Base-by-base conservation (phyloP, 1,284 basidiomycete genomes). In the Farysia itapuensis region DNA sequence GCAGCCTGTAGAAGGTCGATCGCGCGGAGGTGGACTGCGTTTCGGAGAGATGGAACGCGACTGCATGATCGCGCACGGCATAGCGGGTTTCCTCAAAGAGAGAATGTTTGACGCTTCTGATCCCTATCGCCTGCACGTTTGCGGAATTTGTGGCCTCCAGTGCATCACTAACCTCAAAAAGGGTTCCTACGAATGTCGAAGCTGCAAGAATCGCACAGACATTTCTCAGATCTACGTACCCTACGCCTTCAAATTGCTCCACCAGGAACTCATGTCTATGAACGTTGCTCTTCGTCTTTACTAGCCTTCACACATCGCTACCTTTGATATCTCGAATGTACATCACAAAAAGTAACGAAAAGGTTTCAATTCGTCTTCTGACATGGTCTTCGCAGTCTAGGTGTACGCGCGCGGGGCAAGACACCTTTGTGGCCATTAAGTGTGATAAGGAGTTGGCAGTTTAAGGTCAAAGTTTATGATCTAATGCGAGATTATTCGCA, bases 41-140 rank as follows among this genome's bases (percentile, higher is more conserved):
- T 98, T 99, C 83, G 95, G 94, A 82, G 95, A 99, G 83, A 99
- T 99, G 95, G 94, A 99, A 78, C 89, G 90, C 78, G 93, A 97
- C 84, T 98, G 94, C 79, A 98, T 99, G 95, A 96, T 99, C 61
- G 95, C 94, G 28, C 95, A 99, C 81, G 95, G 95, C 78, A 93
- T 97, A 64, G 94, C 95, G 26, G 89, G 85, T 3, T 99, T 99
- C 85, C 79, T 98, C 78, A 69, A 77, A 68, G 78, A 70, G 63
- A 58, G 74, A 32, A 74, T 75, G 72, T 75, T 70, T 44, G 72
- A 74, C 36, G 72, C 64, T 3, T 66, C 61, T 35, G 74, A 75
- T 37, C 70, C 74, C 14, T 75, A 74, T 56, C 64, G 69, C 14
- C 51, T 75, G 37, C 72, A 75, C 45, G 64, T 74, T n/a, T 75